Base-by-base conservation (phyloP, 2,329 filamentous ascomycete genomes). In the Neurospora sp. region DNA sequence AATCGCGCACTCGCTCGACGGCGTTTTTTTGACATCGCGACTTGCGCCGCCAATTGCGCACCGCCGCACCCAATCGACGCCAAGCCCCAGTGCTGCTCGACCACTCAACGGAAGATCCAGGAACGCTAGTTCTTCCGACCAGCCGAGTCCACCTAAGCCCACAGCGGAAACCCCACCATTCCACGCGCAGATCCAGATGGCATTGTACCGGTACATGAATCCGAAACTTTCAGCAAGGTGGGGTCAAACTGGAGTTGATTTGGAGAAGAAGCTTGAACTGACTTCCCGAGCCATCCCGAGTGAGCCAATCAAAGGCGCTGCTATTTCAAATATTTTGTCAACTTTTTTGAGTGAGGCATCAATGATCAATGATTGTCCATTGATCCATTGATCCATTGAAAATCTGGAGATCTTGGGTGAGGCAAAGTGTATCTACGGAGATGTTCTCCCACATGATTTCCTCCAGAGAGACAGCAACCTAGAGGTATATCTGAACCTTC, bases 151-250 rank as follows among this genome's bases (percentile, higher is more conserved):
- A 70, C 41, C 41, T 37, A 66, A 69, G 69, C 67, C 72, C 73
- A 74, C 70, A 69, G 69, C 70, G 70, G 69, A 67, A 72, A 72
- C 70, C 74, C 74, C 74, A 75, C 71, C 46, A 72, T 70, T 72
- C 72, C 52, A 62, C 28, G 73, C 70, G 41, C 69, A 67, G 69
- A 67, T 67, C 67, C 8, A 43, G n/a, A 23, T 40, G 66, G 43
- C 52, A 72, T 19, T 28, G 74, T 75, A 75, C 69, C 66, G 37
- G 67, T 74, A 75, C 73, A 65, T 36, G 1, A 62, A 33, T 17
- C 52, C 52, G 23, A 62, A 62, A 62, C 15, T 36, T 62, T 28
- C 28, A 62, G 23, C 23, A 62, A 62, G 52, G 17, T 62, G 52
- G 52, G 52, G 52, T 62, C 28, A 36, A 62, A 62, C 23, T 62